Percentiles rank a stretch among this genome's conserved stretches.
Evolutionary conservation across 2,329 filamentous ascomycete genomes (phyloP).

Genomic region (Aspergillus sp.): DNA sequence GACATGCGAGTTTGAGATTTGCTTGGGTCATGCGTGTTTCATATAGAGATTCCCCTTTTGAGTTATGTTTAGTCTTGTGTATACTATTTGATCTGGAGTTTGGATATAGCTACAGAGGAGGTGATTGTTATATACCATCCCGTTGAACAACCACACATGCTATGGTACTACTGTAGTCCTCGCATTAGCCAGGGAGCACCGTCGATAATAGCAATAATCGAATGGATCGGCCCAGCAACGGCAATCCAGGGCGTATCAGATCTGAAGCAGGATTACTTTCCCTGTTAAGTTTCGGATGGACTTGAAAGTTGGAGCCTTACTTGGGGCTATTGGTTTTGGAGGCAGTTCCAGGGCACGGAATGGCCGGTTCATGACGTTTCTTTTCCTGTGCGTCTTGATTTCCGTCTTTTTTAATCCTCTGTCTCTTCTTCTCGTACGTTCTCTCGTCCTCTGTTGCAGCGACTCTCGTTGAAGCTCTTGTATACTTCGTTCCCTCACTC

Average conservation of each 20-base stretch:
- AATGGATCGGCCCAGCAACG: no score
- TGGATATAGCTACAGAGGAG: no score
- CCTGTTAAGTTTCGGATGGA: background rate
- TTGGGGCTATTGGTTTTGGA: slow-evolving; percentile 10
- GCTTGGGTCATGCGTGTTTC: slow-evolving; percentile 1
- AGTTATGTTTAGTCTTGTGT: background rate
- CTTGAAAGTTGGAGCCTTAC: slow-evolving; percentile 6
- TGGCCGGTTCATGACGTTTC: background rate
- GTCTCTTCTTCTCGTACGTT: background rate
- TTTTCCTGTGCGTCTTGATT: background rate
- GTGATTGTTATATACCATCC: no score
- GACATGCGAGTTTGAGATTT: slow-evolving; percentile 3
- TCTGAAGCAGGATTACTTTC: background rate
- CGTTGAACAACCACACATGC: no score
- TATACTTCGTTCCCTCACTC: no score
- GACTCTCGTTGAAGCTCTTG: no score
- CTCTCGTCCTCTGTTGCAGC: background rate
- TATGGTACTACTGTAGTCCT: no score
- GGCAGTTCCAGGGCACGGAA: background rate
- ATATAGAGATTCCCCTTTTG: background rate
- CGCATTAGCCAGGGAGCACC: no score
- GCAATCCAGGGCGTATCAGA: background rate
- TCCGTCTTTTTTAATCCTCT: background rate
- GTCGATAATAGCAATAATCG: no score
- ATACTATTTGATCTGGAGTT: background rate